Evolutionary conservation across 2,329 filamentous ascomycete genomes (phyloP), one percentile per base, ranked within the genome.

Genomic region (Canariomyces notabilis): DNA sequence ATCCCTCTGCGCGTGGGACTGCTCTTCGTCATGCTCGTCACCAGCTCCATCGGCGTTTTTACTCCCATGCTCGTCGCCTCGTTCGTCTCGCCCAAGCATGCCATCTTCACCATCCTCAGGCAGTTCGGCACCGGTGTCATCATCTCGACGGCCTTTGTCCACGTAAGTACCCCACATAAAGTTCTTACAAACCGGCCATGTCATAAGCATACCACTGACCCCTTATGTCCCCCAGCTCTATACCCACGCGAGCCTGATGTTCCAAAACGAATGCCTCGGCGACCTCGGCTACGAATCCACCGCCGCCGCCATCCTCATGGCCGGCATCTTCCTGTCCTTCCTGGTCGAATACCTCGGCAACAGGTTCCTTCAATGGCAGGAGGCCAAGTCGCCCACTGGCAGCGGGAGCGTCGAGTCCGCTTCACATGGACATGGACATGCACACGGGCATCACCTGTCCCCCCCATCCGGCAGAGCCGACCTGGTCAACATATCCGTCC

Each of bases 41-140:
- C 85, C 2, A 86, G 84, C 55, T 72, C 74, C 0, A 71, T 89
- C 19, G 85, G 72, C 42, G 83, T 87, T 14, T 86, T 84, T 58
- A 68, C 70, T 0, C 86, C 86, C 0, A 82, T 89, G 36, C 57
- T 87, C 16, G 67, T 86, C 18, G 71, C 74, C 3, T 74, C 73
- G 11, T 72, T 82, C 44, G 73, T 82, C 38, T 74, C 77, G 4
- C 63, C 70, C 23, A 75, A 71, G 43, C 64, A 67, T 42, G 47
- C 76, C 5, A 57, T 78, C 9, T 80, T 87, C 56, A 76, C 79
- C 4, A 61, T 84, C 4, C 67, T 89, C 46, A 86, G 87, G 65
- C 85, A 85, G 55, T 87, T 87, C 54, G 84, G 84, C 3, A 87
- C 83, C 0, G 84, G 84, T 11, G 78, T 87, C 53, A 81, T 88